Percentiles rank a stretch among this genome's conserved stretches.
Conservation (phyloP, 2,329 filamentous ascomycete species). For the Fusarium mundagurra region DNA sequence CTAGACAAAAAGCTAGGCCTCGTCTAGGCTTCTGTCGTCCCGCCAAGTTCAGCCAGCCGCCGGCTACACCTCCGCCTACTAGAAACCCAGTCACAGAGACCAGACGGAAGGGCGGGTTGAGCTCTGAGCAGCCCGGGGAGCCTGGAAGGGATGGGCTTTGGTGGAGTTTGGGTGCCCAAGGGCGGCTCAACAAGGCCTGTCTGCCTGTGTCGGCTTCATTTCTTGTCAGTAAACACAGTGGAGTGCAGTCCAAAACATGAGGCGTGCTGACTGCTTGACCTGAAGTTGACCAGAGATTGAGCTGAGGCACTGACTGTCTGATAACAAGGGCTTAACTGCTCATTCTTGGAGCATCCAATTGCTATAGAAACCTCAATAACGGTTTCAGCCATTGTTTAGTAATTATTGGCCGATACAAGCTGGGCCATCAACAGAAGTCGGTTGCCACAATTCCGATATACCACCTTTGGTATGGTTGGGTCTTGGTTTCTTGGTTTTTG, state of each 20-base stretch:
- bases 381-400: constrained; percentile 31
- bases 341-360: constrained; percentile 17
- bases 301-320: constrained; percentile 18
- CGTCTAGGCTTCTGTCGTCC: constrained; percentile 26
- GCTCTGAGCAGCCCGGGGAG: constrained; percentile 16
- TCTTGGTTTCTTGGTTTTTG: background rate
- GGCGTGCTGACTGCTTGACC: constrained; percentile 21
- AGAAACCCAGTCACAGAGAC: background rate
- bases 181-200: constrained; percentile 31
- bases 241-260: constrained; percentile 7
- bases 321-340: constrained; percentile 15
- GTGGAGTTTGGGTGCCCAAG: constrained; percentile 28
- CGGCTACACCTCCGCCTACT: constrained; percentile 8
- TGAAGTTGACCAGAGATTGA: constrained; percentile 9
- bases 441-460: constrained; percentile 16
- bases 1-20: constrained; percentile 16
- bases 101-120: background rate
- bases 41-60: constrained; percentile 31
- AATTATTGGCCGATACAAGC: background rate
- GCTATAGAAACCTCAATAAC: constrained; percentile 19
- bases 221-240: background rate
- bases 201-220: constrained; percentile 15
- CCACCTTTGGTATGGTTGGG: background rate
- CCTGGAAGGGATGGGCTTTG: constrained; percentile 15
- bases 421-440: background rate